phyloP scores from a whole-genome alignment of 2,329 filamentous ascomycete genomes.

The Aspergillus calidoustus region DNA sequence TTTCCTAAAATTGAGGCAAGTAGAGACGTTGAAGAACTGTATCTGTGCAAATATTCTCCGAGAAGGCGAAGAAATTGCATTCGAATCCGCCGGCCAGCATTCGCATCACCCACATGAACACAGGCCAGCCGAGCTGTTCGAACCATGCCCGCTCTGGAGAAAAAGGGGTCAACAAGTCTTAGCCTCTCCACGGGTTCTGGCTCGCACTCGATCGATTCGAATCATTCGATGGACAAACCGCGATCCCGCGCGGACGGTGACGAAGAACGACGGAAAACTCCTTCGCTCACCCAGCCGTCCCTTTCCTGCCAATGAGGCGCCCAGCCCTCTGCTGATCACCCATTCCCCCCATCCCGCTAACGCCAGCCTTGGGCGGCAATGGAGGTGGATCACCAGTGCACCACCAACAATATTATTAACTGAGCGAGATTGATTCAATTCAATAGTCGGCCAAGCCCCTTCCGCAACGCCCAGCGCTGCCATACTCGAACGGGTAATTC shows the following conservation, averaged over 20 bases:
- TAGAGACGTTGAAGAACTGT: background rate
- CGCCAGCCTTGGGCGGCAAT: conserved; percentile 9
- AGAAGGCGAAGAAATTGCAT: background rate
- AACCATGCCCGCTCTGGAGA: background rate
- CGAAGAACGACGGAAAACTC: conserved; percentile 13
- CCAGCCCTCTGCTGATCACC: conserved; percentile 17
- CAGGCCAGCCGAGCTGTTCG: background rate
- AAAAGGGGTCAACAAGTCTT: background rate
- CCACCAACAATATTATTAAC: background rate
- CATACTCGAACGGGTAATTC: conserved; percentile 10
- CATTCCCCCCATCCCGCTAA: conserved; percentile 9
- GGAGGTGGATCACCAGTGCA: conserved; percentile 5
- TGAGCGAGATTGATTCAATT: conserved; percentile 5
- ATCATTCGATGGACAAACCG: background rate
- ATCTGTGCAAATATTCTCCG: background rate
- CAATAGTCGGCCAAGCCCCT: conserved; percentile 5
- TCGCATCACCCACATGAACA: background rate
- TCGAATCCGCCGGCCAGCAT: background rate
- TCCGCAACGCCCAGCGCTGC: conserved; percentile 4
- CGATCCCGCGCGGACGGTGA: conserved; percentile 14
- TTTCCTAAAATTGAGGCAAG: background rate
- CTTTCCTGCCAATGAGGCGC: conserved; percentile 16
- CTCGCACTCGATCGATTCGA: conserved; percentile 20
- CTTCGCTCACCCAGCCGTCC: conserved; percentile 9
- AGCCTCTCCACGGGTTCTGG: conserved; percentile 20